Percentiles rank a stretch among this genome's conserved stretches.
Conservation (phyloP, 306 rosid genomes). For the Rosa rugosa region DNA sequence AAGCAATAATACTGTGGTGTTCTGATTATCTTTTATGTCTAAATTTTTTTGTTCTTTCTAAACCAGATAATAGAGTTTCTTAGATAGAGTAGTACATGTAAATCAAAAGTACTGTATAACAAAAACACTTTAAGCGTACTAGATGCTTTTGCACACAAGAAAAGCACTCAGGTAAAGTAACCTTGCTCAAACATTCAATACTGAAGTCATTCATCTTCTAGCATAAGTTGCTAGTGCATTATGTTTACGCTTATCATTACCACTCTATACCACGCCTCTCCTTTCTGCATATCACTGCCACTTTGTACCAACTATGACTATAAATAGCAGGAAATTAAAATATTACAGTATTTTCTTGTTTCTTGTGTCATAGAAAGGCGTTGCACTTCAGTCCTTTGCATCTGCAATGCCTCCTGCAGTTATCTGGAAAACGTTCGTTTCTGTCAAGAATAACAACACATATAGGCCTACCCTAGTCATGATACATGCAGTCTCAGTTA, state of each 20-base stretch:
- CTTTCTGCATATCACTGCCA: not conserved
- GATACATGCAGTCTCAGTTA: not conserved
- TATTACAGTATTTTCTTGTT: constrained; percentile 7
- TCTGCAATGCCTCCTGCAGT: constrained; percentile 90
- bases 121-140: too few relatives aligned
- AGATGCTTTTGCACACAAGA: too few relatives aligned
- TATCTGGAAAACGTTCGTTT: constrained; percentile 74
- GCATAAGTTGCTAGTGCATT: not conserved
- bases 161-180: too few relatives aligned
- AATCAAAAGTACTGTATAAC: too few relatives aligned
- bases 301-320: constrained; percentile 1
- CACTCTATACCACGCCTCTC: not conserved
- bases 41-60: too few relatives aligned
- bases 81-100: too few relatives aligned
- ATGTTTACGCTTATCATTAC: not conserved
- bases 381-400: constrained; percentile 65
- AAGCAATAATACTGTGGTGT: too few relatives aligned
- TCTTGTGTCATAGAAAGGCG: not conserved
- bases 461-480: not conserved
- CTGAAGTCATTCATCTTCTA: not conserved
- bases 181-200: not conserved
- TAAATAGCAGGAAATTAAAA: constrained; percentile 32
- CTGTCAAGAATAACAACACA: constrained; percentile 48
- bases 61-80: too few relatives aligned
- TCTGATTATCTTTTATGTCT: too few relatives aligned